Base-by-base conservation (phyloP, 805 yeast species). In the Metschnikowia gruessii region DNA sequence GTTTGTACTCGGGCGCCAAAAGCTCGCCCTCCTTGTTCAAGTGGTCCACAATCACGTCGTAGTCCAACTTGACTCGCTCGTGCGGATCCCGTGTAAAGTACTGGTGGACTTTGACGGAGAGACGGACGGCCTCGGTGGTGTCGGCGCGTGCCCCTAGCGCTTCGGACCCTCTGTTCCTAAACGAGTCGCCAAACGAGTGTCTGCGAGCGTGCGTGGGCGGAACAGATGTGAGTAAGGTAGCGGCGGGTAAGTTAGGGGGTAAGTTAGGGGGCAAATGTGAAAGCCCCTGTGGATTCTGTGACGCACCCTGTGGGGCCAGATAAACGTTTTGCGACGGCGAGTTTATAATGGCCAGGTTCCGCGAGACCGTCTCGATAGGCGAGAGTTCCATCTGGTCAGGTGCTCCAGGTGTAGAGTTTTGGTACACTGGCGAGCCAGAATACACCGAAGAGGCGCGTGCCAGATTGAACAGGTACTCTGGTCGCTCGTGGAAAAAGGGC, bases 1-100 rank as follows among this genome's bases (percentile, higher is more conserved):
- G 40, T 18, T 38, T 36, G 26, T 28, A 39, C 3, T 35, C 17
- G 10, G 43, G 43, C n/a, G 30, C 24, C 43, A 44, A 44, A 11
- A 39, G 26, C 40, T 18, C 40, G 13, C 16, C 16, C 5, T 44
- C 43, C 7, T 35, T 34, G 12, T 39, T 28, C 26, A 32, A 44
- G n/a, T 32, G 29, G 24, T 24, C 19, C 21, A n/a, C 12, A 6
- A 44, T 22, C 3, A 21, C 9, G 16, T 9, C 24, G 21, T 61
- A 46, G 3, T 68, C 67, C n/a, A 69, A 70, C 39, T 65, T 61
- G 9, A 72, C 75, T 29, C 76, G 53, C 45, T 65, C 59, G 52
- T 69, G 74, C 6, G 68, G 64, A 50, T 72, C 77, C 5, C 42
- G 43, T 28, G 64, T 62, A 54, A 72, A 72, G 53, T 72, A 72